Percentiles rank a stretch among this genome's conserved stretches.
Conservation (phyloP, 805 yeast species). For the Yarrowia deformans region DNA sequence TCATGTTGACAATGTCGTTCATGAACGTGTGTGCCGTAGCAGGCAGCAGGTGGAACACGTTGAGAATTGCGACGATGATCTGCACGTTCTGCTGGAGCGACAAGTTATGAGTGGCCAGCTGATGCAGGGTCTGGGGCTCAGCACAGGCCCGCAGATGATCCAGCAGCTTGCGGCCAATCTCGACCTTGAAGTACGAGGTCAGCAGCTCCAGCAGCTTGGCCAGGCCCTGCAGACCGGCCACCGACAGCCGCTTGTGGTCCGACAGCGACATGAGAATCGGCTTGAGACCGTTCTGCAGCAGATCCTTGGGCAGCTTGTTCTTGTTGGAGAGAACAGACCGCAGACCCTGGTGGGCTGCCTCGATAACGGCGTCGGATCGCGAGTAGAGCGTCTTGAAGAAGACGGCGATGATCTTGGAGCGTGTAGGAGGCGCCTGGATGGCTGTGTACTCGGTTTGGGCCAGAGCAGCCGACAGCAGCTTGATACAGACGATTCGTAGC, state of each 20-base stretch:
- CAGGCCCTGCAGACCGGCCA: slow-evolving; percentile 87
- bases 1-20: slow-evolving; percentile 80
- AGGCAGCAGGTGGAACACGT: slow-evolving; percentile 90
- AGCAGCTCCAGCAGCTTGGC: slow-evolving; percentile 84
- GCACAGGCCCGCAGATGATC: slow-evolving; percentile 98
- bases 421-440: slow-evolving; percentile 64
- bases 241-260: slow-evolving; percentile 89
- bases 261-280: slow-evolving; percentile 96
- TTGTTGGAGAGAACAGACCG: slow-evolving; percentile 83
- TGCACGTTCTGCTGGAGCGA: slow-evolving; percentile 82
- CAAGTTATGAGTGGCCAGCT: slow-evolving; percentile 79
- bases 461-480: slow-evolving; percentile 78
- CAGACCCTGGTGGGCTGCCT: slow-evolving; percentile 91
- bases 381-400: slow-evolving; percentile 93
- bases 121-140: slow-evolving; percentile 75
- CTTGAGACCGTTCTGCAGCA: slow-evolving; percentile 91
- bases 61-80: slow-evolving; percentile 86
- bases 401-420: slow-evolving; percentile 87
- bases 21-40: slow-evolving; percentile 90
- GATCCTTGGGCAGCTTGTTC: slow-evolving; percentile 88
- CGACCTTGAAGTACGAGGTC: slow-evolving; percentile 94
- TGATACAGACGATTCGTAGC: slow-evolving; percentile 87
- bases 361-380: slow-evolving; percentile 82
- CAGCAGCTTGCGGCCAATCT: slow-evolving; percentile 88
- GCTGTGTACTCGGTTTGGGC: slow-evolving; percentile 83